Evolutionary conservation across 2,329 filamentous ascomycete genomes (phyloP).

Genomic region (Fusarium vanettenii): DNA sequence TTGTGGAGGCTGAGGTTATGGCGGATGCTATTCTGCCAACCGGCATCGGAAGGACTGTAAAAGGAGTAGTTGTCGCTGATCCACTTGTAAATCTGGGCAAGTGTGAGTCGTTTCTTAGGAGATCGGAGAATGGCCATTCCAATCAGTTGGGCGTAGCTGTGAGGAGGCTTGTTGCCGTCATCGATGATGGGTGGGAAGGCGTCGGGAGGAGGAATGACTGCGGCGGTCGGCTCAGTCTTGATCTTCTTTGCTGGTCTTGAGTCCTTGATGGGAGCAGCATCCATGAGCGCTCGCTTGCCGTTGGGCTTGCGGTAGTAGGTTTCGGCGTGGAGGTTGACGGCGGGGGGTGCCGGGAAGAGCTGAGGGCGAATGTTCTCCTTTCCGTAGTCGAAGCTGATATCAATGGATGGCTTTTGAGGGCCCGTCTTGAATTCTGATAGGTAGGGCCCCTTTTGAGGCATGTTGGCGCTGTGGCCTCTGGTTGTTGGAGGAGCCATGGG

Average conservation of each 20-base stretch:
- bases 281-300: slow-evolving; percentile 74
- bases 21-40: slow-evolving; percentile 99
- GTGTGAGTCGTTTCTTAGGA: slow-evolving; percentile 82
- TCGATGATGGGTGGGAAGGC: slow-evolving; percentile 87
- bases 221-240: slow-evolving; percentile 62
- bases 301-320: slow-evolving; percentile 64
- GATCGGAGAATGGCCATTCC: slow-evolving; percentile 96
- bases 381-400: slow-evolving; percentile 54
- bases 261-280: slow-evolving; percentile 79
- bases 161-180: slow-evolving; percentile 87
- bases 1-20: slow-evolving; percentile 98
- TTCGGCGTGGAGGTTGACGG: slow-evolving; percentile 63
- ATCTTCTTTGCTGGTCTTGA: slow-evolving; percentile 74
- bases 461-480: slow-evolving; percentile 70
- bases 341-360: slow-evolving; percentile 60
- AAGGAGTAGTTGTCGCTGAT: slow-evolving; percentile 95
- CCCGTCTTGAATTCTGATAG: slow-evolving; percentile 70
- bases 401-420: slow-evolving; percentile 63
- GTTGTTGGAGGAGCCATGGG: slow-evolving; percentile 73
- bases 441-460: slow-evolving; percentile 74
- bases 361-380: slow-evolving; percentile 69
- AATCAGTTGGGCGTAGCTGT: slow-evolving; percentile 95
- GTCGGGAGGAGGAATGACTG: slow-evolving; percentile 71
- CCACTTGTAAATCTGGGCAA: slow-evolving; percentile 99
- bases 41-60: slow-evolving; percentile 85